phyloP scores from a whole-genome alignment of 352 stramenopile genomes.

The Aphanomyces invadans region DNA sequence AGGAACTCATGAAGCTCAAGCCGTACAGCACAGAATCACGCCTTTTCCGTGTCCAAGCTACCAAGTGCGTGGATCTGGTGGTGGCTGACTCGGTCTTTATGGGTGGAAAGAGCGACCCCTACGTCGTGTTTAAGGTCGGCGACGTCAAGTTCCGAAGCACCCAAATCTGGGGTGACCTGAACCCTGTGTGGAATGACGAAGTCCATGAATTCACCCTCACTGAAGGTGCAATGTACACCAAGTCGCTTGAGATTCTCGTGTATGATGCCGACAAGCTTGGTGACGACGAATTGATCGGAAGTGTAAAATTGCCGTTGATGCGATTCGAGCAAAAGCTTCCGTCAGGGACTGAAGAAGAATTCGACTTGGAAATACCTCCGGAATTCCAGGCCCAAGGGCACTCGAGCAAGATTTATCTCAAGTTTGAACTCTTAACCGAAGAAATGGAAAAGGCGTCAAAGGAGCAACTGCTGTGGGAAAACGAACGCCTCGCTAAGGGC shows the following conservation, averaged over 20 bases:
- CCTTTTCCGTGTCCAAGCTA: constrained; percentile 17
- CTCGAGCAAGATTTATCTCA: constrained; percentile 19
- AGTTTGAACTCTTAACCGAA: constrained; percentile 22
- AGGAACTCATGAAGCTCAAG: constrained; percentile 22
- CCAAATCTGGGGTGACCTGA: constrained; percentile 44
- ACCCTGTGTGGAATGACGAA: constrained; percentile 52
- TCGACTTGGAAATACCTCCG: constrained; percentile 7
- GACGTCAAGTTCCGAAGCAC: constrained; percentile 62
- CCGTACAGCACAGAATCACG: constrained; percentile 13
- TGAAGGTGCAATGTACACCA: constrained; percentile 23
- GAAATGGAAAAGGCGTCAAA: constrained; percentile 23
- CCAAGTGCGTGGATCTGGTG: constrained; percentile 39
- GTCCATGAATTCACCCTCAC: constrained; percentile 24
- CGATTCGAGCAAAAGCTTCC: constrained; percentile 13
- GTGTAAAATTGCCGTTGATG: constrained; percentile 11
- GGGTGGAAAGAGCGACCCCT: constrained; percentile 74
- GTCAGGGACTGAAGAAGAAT: not conserved
- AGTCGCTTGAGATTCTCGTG: constrained; percentile 14
- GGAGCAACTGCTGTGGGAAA: constrained; percentile 25
- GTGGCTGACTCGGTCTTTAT: constrained; percentile 52
- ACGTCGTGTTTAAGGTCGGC: constrained; percentile 66
- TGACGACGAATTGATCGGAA: constrained; percentile 20
- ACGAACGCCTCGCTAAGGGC: constrained; percentile 17
- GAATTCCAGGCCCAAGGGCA: constrained; percentile 7
- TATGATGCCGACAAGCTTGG: constrained; percentile 21